Evolutionary conservation across 495 filamentous ascomycete species (phyloP), one percentile per base, ranked within the genome.

Genomic region (Neurospora sp.): DNA sequence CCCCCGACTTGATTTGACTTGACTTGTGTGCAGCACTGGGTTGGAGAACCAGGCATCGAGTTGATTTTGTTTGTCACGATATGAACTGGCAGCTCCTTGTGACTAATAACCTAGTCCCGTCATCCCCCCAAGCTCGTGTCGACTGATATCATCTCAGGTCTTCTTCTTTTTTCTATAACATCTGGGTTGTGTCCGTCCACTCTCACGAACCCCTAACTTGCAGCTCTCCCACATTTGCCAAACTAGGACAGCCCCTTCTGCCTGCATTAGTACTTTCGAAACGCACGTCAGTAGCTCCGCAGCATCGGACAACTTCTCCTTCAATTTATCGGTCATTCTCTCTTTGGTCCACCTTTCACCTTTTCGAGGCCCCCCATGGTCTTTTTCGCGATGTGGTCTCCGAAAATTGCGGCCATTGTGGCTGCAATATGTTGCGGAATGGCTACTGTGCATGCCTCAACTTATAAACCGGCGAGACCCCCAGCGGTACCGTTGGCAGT

Each of bases 401-500:
- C 70, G 0, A 70, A 73, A 12, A 14, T 75, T 71, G 74, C 31
- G 27, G 42, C 68, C 72, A 40, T 42, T 37, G 44, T 74, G 71
- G 70, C 72, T 16, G 74, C 74, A 69, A 48, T 76, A 38, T n/a
- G 18, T 12, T 53, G 20, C 68, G 40, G 68, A 7, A 16, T 72
- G 38, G 42, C 42, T 53, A 44, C 14, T 39, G 71, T 69, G 14
- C 53, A 16, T 40, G 76, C 73, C 9, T 68, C 76, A 45, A 65
- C 70, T n/a, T 78, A 76, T 61, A 74, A 12, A 4, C 77, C 77
- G 3, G 68, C 77, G 0, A 75, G 69, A 20, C 77, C 77, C 8
- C 77, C 77, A 48, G 77, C 77, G 5, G 77, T 79, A 18, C 77
- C 77, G 4, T 68, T 79, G 20, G 74, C 77, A 4, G 77, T 79